phyloP scores from a whole-genome alignment of 345 rosid genomes.

The Cochlearia excelsa region DNA sequence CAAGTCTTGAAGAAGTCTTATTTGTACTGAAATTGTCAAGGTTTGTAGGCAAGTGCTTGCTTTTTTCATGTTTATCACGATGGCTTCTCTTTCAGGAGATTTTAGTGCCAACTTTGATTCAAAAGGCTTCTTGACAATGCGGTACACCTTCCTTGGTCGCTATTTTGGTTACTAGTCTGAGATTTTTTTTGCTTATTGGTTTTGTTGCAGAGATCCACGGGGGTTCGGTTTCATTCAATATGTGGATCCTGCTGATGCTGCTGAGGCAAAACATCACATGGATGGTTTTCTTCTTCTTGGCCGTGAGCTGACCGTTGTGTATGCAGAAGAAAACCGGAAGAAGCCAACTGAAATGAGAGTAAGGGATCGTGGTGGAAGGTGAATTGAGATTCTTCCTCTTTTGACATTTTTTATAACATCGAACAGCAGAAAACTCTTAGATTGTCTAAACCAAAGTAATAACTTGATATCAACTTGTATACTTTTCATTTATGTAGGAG shows the following conservation, averaged over 20 bases:
- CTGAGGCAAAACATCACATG: conserved; percentile 78
- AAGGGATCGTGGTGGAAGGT: conserved; percentile 65
- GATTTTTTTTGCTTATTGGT: not conserved
- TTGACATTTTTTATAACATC: not conserved
- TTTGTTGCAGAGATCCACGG: conserved; percentile 65
- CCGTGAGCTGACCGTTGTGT: conserved; percentile 70
- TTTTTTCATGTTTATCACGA: conserved; percentile 61
- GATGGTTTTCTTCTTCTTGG: conserved; percentile 84
- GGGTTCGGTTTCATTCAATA: conserved; percentile 93
- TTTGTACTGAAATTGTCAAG: conserved; percentile 88
- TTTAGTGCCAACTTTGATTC: conserved; percentile 47
- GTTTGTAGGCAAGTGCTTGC: conserved; percentile 99
- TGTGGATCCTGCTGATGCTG: conserved; percentile 83
- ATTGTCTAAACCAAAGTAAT: not conserved
- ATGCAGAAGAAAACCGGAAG: conserved; percentile 91
- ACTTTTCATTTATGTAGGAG: conserved; percentile 39
- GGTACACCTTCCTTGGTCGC: conserved; percentile 21
- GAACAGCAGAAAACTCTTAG: not conserved
- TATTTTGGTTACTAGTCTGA: conserved; percentile 22
- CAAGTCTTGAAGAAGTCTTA: conserved; percentile 99
- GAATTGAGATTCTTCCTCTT: conserved; percentile 17
- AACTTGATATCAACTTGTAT: conserved; percentile 11
- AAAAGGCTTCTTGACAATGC: conserved; percentile 38
- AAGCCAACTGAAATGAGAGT: conserved; percentile 90
- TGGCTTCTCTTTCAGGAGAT: conserved; percentile 55